Base-by-base conservation (phyloP, 1,284 basidiomycete species). In the Irpex sp. region DNA sequence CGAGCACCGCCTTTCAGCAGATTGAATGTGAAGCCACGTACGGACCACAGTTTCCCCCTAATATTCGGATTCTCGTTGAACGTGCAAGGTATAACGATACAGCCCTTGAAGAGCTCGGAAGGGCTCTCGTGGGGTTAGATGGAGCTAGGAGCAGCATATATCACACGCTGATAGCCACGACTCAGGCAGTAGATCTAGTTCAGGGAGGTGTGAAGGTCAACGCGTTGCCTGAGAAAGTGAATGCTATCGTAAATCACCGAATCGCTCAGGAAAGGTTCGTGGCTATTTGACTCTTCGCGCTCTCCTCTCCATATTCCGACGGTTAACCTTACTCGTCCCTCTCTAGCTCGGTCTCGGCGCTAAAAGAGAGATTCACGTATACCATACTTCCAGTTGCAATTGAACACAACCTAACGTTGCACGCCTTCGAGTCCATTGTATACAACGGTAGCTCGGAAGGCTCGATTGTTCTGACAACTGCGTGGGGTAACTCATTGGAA, bases 171-270 rank as follows among this genome's bases (percentile, higher is more conserved):
- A 75, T 88, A 15, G 78, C 81, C 37, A 93, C 89, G 2, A 90
- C 89, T 0, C 88, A 90, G 70, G 90, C 91, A 1, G 80, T 87
- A 47, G 88, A 90, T 69, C 72, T 91, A 5, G 81, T 91, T 49
- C 70, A 77, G 5, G 89, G 89, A 2, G 89, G 90, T 15, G 85
- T 89, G 51, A 91, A 92, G 75, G 77, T 80, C 59, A 74, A 74
- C 60, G 73, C 84, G 4, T 77, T 87, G 4, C 85, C 85, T 0
- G 86, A 87, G 71, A 75, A 75, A 19, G 82, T 78, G 0, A 76
- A 72, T 59, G 82, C 84, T 1, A 74, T 84, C 2, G 73, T 88
- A 61, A 87, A 89, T 68, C 83, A 82, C 66, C 78, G 81, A n/a
- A 79, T 83, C 61, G 80, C 80, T 21, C 77, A 79, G 47, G 73